These are phyloP conservation scores for Cyberlindnera japonica DNA, from an alignment of 805 yeast genomes.

Conservation along the genomic window DNA sequence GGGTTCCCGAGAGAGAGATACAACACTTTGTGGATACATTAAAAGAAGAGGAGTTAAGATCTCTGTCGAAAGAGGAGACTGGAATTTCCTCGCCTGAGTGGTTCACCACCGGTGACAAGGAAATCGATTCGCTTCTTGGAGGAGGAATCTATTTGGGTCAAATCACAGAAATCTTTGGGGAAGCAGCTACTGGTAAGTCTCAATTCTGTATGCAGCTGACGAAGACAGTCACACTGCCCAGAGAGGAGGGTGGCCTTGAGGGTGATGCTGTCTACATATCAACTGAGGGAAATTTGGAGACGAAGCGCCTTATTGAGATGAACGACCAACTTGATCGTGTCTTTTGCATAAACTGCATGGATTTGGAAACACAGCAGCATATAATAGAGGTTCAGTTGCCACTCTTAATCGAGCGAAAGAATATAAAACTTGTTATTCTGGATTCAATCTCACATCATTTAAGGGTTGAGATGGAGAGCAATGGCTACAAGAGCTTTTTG, in stretches of 20 bases:
- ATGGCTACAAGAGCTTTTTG: slow-evolving; percentile 16
- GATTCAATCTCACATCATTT: slow-evolving; percentile 86
- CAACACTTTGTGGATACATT: slow-evolving; percentile 5
- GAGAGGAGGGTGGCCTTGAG: slow-evolving; percentile 44
- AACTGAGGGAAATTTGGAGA: slow-evolving; percentile 73
- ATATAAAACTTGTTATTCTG: slow-evolving; percentile 56
- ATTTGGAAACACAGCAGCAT: slow-evolving; percentile 71
- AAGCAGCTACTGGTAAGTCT: slow-evolving; percentile 83
- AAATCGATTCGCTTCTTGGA: slow-evolving; percentile 45
- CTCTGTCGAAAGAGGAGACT: neutral
- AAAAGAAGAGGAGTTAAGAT: neutral
- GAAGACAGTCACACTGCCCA: slow-evolving; percentile 51
- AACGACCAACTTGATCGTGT: slow-evolving; percentile 37
- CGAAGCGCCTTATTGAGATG: slow-evolving; percentile 56
- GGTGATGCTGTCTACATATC: slow-evolving; percentile 64
- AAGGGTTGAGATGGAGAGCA: slow-evolving; percentile 50
- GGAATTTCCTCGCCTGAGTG: slow-evolving; percentile 17
- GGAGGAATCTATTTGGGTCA: slow-evolving; percentile 57
- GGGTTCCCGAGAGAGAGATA: slow-evolving; percentile 12
- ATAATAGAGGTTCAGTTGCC: slow-evolving; percentile 70
- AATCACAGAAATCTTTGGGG: slow-evolving; percentile 77
- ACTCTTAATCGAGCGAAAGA: slow-evolving; percentile 37
- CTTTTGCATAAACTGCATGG: slow-evolving; percentile 56
- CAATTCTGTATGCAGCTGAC: slow-evolving; percentile 70
- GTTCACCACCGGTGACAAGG: slow-evolving; percentile 52